Conservation (phyloP, 495 filamentous ascomycete genomes). For the Aspergillus affinis region DNA sequence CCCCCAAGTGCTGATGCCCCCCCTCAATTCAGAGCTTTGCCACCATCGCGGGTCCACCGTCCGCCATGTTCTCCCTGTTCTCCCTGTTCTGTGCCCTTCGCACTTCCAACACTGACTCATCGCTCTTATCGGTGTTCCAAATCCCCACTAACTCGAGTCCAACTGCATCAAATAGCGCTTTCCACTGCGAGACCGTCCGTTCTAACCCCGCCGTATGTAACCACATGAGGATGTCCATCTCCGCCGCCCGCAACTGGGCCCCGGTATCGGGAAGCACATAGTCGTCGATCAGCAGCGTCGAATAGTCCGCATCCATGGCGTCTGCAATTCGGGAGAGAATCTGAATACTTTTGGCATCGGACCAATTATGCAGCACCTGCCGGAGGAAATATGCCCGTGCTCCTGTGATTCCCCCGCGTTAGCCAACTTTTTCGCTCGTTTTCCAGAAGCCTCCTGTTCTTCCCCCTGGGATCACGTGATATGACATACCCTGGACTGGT, state of each 20-base stretch:
- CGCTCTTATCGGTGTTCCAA: slow-evolving; percentile 23
- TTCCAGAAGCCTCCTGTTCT: background rate
- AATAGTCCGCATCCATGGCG: slow-evolving; percentile 43
- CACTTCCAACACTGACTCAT: slow-evolving; percentile 17
- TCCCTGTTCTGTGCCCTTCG: background rate
- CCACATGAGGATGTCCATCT: slow-evolving; percentile 44
- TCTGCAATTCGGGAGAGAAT: slow-evolving; percentile 23
- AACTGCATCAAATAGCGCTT: slow-evolving; percentile 29
- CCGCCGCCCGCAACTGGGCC: slow-evolving; percentile 25
- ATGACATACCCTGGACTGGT: slow-evolving; percentile 40
- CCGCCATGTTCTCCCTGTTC: too few relatives aligned
- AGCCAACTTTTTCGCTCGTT: background rate
- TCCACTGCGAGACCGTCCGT: slow-evolving; percentile 38
- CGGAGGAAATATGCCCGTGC: slow-evolving; percentile 43
- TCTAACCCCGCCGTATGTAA: slow-evolving; percentile 31
- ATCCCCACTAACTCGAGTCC: slow-evolving; percentile 36
- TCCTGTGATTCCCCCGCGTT: slow-evolving; percentile 23
- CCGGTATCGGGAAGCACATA: slow-evolving; percentile 39
- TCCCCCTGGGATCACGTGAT: background rate
- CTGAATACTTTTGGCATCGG: slow-evolving; percentile 24
- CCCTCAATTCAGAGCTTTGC: background rate
- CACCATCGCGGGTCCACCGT: background rate
- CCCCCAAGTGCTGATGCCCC: background rate
- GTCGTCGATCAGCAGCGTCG: slow-evolving; percentile 41
- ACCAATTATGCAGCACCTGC: slow-evolving; percentile 41